Evolutionary conservation across 177 flowering plant species (phyloP).

Genomic region (Vitis hybrid): DNA sequence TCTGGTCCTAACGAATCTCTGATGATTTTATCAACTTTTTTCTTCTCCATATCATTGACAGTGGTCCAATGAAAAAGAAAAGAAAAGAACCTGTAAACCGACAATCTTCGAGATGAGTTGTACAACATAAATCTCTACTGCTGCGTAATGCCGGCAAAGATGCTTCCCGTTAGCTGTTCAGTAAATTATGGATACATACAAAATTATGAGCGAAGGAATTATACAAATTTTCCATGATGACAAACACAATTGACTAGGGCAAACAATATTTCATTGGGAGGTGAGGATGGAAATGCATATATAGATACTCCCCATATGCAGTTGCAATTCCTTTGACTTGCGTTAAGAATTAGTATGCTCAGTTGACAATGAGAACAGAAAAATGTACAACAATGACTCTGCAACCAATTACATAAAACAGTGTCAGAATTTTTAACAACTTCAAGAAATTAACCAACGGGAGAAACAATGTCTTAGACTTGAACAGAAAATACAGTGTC

Average conservation of each 20-base stretch:
- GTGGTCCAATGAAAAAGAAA: too few species aligned
- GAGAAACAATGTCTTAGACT: too few species aligned
- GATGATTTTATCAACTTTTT: too few species aligned
- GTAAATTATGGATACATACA: conserved; percentile 17
- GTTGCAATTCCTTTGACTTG: conserved; percentile 4
- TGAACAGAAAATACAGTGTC: too few species aligned
- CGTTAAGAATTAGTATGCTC: conserved; percentile 20
- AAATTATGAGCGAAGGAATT: conserved; percentile 12
- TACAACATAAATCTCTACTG: not conserved
- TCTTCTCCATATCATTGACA: too few species aligned
- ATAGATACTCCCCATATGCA: not conserved
- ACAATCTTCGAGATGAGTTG: too few species aligned
- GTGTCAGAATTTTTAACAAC: not conserved
- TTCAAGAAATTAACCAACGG: too few species aligned
- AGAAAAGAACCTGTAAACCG: too few species aligned
- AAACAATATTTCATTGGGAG: conserved; percentile 3
- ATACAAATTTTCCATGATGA: conserved; percentile 11
- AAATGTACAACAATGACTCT: conserved; percentile 35
- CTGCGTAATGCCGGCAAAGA: not conserved
- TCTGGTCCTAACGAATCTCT: too few species aligned
- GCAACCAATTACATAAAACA: conserved; percentile 18
- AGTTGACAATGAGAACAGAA: conserved; percentile 16
- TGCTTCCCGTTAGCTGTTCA: conserved; percentile 22
- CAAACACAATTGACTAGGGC: not conserved
- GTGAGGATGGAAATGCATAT: not conserved